Base-by-base conservation (phyloP, 495 filamentous ascomycete species). In the Jackrogersella multiformis region DNA sequence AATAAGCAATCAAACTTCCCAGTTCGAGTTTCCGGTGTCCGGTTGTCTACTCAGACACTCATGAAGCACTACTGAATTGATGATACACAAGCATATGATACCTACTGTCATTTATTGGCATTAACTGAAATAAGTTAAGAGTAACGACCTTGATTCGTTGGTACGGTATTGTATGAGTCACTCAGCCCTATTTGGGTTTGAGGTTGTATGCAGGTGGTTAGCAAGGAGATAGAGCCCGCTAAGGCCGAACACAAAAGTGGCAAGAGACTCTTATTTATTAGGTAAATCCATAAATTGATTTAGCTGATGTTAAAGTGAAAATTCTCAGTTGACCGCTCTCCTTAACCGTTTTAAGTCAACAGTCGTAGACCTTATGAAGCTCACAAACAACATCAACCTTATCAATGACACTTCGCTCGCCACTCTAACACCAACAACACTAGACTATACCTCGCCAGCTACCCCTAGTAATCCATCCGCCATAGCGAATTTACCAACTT, bases 371-470 rank as follows among this genome's bases (percentile, higher is more conserved):
- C 24, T 2, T n/a, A 13, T 26, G 6, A 36, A 45, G 12, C 16
- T 18, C 41, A 46, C 42, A 21, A 46, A 24, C 41, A 34, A 26
- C 36, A 56, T 52, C 48, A 21, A 26, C 42, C 23, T 24, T 5
- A 13, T 15, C 21, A 62, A 46, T 39, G 35, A 6, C 18, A 32
- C 49, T 9, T 7, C 39, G 16, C 24, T 21, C 34, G 5, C 16
- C 45, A 13, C 35, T 34, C 6, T 32, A 30, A 61, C 57, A 61
- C 57, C 57, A 36, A 26, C 15, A 63, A 54, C 59, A 44, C 30
- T 26, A 32, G 20, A 13, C 53, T 7, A 15, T 20, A 41, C 13
- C 24, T 28, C 53, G 13, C 53, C 35, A 13, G 4, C 15, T 32
- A 20, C 36, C 20, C 64, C 44, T 16, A 16, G 18, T 10, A 49